Evolutionary conservation across 768 basidiomycete species (phyloP).

Genomic region (Tricholoma flavovirens): DNA sequence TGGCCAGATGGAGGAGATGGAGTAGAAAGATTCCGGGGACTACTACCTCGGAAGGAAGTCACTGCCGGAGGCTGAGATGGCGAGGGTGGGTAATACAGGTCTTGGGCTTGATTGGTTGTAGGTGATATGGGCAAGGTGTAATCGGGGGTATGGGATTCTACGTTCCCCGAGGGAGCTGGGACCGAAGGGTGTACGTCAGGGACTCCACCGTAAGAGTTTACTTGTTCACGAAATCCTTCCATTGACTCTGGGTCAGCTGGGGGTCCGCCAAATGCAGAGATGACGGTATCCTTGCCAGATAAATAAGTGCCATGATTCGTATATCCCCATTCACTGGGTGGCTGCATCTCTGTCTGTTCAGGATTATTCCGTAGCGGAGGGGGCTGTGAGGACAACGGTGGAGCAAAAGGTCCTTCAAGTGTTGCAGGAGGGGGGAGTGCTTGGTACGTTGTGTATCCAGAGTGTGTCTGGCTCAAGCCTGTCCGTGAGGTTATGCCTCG

Average conservation of each 20-base stretch:
- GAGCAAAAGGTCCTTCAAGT: not conserved
- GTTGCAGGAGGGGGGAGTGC: slow-evolving; percentile 13
- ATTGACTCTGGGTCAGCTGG: not conserved
- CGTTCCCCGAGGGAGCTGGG: not conserved
- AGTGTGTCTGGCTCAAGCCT: slow-evolving; percentile 12
- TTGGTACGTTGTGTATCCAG: slow-evolving; percentile 21
- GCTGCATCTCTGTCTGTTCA: not conserved
- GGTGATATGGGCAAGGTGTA: not conserved
- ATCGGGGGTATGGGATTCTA: not conserved
- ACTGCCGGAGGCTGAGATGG: not conserved
- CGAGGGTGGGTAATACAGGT: not conserved
- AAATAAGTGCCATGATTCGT: not conserved
- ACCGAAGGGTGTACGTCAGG: not conserved
- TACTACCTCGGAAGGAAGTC: slow-evolving; percentile 2
- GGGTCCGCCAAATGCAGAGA: not conserved
- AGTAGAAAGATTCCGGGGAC: slow-evolving; percentile 11
- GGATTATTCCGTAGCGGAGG: not conserved
- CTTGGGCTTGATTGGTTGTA: not conserved
- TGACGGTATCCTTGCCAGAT: not conserved
- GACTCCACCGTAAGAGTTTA: not conserved
- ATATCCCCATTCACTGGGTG: not conserved
- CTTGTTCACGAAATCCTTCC: not conserved
- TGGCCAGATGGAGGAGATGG: slow-evolving; percentile 11
- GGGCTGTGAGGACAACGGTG: not conserved
- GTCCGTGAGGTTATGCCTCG: slow-evolving; percentile 22